A percentile compares a stretch with the other conserved stretches of the same genome.
These are phyloP conservation scores for Plasmodium relictum DNA, from an alignment of 169 alveolate genomes.

Conservation along the genomic window DNA sequence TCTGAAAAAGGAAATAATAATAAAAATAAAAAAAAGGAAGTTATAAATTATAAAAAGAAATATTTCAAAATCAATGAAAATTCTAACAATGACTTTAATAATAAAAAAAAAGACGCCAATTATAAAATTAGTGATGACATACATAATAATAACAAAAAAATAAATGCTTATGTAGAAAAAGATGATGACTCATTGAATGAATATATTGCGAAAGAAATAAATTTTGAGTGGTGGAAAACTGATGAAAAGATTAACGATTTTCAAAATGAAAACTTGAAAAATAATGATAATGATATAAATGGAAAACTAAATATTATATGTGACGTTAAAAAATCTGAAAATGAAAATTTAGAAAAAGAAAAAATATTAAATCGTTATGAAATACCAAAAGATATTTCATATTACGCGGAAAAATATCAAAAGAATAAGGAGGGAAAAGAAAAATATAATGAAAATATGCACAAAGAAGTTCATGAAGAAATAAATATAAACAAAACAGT, in stretches of 20 bases:
- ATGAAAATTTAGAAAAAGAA: conserved; percentile 19
- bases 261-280: neutral
- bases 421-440: conserved; percentile 14
- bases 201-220: conserved; percentile 47
- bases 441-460: neutral
- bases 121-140: neutral
- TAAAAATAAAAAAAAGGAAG: neutral
- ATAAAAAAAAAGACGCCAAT: neutral
- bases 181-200: conserved; percentile 33
- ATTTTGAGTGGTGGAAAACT: conserved; percentile 72
- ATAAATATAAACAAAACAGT: neutral
- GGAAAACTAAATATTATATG: neutral
- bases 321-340: neutral
- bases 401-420: conserved; percentile 60
- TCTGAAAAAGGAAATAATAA: neutral
- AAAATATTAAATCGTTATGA: conserved; percentile 56
- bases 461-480: neutral
- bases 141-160: neutral
- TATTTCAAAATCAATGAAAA: no score
- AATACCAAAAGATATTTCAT: conserved; percentile 74
- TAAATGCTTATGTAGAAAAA: neutral
- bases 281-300: neutral
- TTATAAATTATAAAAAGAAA: neutral
- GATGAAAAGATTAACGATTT: neutral
- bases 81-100: neutral